phyloP scores from a whole-genome alignment of 169 alveolate genomes.

The Plasmodium cynomolgi region DNA sequence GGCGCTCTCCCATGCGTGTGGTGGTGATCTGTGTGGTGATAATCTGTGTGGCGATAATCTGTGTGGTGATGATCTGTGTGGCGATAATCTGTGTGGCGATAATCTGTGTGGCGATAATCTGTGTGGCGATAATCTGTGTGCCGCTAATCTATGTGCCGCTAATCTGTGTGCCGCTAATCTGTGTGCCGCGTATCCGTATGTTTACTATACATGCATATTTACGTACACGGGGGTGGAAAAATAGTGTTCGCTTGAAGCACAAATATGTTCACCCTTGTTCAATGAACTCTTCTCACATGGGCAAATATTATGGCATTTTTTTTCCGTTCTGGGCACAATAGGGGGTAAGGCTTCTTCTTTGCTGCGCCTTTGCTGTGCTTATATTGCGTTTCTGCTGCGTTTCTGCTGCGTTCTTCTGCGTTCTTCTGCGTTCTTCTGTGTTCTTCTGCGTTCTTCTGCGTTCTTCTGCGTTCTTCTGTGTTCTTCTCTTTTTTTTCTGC shows the following conservation, averaged over 20 bases:
- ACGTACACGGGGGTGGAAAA: background rate
- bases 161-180: background rate
- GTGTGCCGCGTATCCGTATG: background rate
- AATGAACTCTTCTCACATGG: background rate
- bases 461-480: no score
- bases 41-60: background rate
- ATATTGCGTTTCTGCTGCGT: background rate
- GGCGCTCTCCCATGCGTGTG: background rate
- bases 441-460: no score
- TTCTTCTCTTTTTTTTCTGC: no score
- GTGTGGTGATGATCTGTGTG: background rate
- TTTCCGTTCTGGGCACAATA: background rate
- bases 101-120: background rate
- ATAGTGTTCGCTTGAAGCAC: background rate
- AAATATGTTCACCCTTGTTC: slow-evolving; percentile 4
- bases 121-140: background rate
- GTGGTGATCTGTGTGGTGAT: background rate
- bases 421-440: background rate
- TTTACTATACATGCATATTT: background rate
- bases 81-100: background rate
- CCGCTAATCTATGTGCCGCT: background rate
- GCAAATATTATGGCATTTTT: background rate
- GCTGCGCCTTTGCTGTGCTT: background rate
- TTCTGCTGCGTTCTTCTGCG: background rate
- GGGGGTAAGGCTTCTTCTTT: background rate